These are phyloP conservation scores for Scedosporium dehoogii DNA, from an alignment of 2,329 filamentous ascomycete species.

Conservation along the genomic window DNA sequence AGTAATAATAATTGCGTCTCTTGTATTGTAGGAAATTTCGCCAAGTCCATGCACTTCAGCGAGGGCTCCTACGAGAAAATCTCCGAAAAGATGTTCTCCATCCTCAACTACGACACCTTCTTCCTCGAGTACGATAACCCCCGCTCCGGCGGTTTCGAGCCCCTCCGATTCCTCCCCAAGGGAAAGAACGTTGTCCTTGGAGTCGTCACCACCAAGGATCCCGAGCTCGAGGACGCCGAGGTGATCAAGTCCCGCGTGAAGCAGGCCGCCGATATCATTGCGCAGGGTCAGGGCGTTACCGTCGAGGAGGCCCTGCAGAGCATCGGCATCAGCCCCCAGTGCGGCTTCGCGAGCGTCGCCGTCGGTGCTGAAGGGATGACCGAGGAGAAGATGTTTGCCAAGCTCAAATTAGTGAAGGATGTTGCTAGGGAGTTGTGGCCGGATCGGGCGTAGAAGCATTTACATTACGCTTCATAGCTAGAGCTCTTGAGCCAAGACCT, in stretches of 20 bases:
- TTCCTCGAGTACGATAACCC: conserved; percentile 52
- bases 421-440: conserved; percentile 58
- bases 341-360: conserved; percentile 60
- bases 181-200: conserved; percentile 54
- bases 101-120: conserved; percentile 50
- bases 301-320: conserved; percentile 55
- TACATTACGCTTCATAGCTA: no score
- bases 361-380: conserved; percentile 55
- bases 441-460: background rate
- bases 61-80: conserved; percentile 56
- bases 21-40: conserved; percentile 47
- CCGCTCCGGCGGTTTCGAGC: conserved; percentile 52
- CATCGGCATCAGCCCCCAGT: conserved; percentile 60
- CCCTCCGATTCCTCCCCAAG: conserved; percentile 46
- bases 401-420: conserved; percentile 56
- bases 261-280: conserved; percentile 55
- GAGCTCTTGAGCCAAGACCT: no score
- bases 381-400: conserved; percentile 59
- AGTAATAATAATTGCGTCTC: background rate
- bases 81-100: conserved; percentile 48
- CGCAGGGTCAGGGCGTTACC: conserved; percentile 50
- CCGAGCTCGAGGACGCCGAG: conserved; percentile 43
- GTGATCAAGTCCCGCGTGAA: conserved; percentile 43
- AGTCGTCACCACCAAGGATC: conserved; percentile 51
- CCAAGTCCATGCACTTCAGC: conserved; percentile 52